Conservation (phyloP, 345 rosid genomes). For the Barbarea vulgaris region DNA sequence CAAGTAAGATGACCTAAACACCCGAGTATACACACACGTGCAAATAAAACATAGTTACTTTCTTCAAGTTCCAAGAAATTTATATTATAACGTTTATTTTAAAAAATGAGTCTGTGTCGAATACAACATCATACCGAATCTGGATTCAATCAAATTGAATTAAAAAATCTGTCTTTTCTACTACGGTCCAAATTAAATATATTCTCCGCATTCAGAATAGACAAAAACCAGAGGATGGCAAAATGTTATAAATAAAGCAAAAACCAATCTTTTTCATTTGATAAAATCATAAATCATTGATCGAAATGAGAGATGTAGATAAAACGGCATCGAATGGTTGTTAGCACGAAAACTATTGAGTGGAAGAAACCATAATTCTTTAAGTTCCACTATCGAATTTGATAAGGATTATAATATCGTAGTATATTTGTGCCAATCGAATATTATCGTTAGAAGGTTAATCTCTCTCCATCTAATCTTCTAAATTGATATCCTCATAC, state of each 20-base stretch:
- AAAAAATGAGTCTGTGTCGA: neutral
- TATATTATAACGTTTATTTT: neutral
- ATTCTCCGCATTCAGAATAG: neutral
- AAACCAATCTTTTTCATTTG: neutral
- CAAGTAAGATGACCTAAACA: neutral
- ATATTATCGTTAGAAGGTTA: neutral
- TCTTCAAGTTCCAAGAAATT: neutral
- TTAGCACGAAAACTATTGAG: conserved; percentile 13
- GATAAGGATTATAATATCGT: neutral
- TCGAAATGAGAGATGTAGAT: neutral
- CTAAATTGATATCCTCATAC: neutral
- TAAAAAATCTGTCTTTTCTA: neutral
- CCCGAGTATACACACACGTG: neutral
- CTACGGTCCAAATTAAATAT: neutral
- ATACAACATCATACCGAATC: neutral
- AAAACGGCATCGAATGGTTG: neutral
- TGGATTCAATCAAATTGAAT: neutral
- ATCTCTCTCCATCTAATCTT: neutral
- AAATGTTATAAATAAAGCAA: neutral
- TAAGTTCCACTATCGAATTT: conserved; percentile 5
- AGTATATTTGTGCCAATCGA: neutral
- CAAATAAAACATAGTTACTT: neutral
- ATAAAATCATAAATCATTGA: neutral
- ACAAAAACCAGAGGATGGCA: neutral
- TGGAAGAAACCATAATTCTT: conserved; percentile 20